Base-by-base conservation (phyloP, 78 protist genomes). In the Diacronema lutheri region DNA sequence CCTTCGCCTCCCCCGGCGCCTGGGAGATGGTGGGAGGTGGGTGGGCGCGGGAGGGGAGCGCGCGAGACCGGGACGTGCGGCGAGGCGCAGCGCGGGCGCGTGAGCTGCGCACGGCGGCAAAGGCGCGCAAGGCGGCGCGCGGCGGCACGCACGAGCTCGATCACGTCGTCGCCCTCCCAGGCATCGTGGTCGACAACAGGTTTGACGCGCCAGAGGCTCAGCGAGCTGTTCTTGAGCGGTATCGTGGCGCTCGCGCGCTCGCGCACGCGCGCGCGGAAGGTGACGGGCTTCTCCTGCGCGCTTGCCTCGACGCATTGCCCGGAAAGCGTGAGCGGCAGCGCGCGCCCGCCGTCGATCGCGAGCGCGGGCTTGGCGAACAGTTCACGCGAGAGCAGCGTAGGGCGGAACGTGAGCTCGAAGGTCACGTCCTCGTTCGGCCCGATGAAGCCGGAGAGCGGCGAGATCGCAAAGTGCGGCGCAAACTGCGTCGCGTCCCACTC, bases 381-480 rank as follows among this genome's bases (percentile, higher is more conserved):
- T 58, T 86, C 92, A 31, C 76, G 44, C 14, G 10, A 6, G 23
- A 86, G 35, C 61, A 5, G 40, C 29, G 44, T 4, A 1, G 93
- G 92, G 0, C 37, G 72, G 89, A 88, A 91, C 20, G 81, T 60
- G 44, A 93, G 11, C 84, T 83, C 90, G 40, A 90, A 21, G 29
- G 86, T 50, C 41, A 44, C 57, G 23, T 94, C 96, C 56, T 85
- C 77, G 50, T 90, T 66, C 31, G 96, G 91, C 12, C 19, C 55
- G 38, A 92, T 7, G 68, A 25, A 83, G 29, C 94, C 94, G 4
- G 68, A 86, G 11, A 40, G 1, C 11, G 94, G 96, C 5, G 58
- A 1, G 56, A 94, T 66, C 46, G 85, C 13, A 86, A 90, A 91
- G 57, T 85, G 88, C n/a, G 79, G 55, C 20, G 33, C 64, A 64